Evolutionary conservation across 2,329 filamentous ascomycete species (phyloP), one percentile per base, ranked within the genome.

Genomic region (Pestalotiopsis sp.): DNA sequence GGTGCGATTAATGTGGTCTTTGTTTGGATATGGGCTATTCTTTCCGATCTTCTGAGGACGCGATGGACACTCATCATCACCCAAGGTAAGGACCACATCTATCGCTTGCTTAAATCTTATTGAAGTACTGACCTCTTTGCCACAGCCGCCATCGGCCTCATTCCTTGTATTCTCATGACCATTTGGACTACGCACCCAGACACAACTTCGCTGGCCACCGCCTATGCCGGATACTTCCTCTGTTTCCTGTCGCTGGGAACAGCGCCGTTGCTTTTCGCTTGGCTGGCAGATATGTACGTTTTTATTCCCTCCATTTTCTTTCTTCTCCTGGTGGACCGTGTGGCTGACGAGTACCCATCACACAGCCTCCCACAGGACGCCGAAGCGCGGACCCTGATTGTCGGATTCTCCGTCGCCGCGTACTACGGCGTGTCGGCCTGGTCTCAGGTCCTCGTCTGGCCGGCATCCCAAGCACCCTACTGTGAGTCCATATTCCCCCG

Each of bases 161-260:
- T 86, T 3, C 82, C 83, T 1, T 81, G 80, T 67, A 84, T 86
- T 38, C 83, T 83, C n/a, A 86, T 87, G 84, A 85, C 80, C 25
- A 75, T 86, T n/a, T 87, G 85, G 85, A 87, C 85, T 0, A 74
- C 79, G 1, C 79, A 84, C 36, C 84, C 85, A 0, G 71, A 73
- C 2, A 74, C 77, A 0, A 81, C 84, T 1, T 78, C 83, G 0
- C 66, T 87, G 0, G 80, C 80, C 0, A 81, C 82, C 2, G 85
- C 84, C 0, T 88, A 87, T 70, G 83, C 84, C 2, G 82, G 82
- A 64, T 87, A 86, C 70, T 86, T 87, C 71, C 83, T 87, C 72
- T 81, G 82, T 0, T 85, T 82, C 70, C 76, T 84, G 11, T 79
- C 78, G 17, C 76, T 86, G 3, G 85, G 85, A 1, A 87, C 85